phyloP scores from a whole-genome alignment of 73 alveolate species.

The Paramecium octaurelia region DNA sequence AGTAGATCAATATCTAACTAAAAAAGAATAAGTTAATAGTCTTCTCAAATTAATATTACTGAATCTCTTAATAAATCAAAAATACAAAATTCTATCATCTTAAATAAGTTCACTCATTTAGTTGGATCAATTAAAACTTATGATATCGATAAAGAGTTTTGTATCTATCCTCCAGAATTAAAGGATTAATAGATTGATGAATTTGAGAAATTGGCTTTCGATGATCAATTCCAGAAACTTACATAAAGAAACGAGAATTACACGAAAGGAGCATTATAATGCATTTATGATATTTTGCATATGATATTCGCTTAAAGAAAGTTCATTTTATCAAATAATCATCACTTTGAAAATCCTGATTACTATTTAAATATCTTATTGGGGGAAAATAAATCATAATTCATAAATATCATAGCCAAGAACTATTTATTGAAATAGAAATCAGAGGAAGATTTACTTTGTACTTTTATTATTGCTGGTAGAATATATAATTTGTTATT shows the following conservation, averaged over 20 bases:
- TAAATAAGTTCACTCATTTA: neutral
- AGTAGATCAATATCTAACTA: neutral
- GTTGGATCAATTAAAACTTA: neutral
- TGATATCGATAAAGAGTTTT: neutral
- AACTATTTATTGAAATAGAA: constrained; percentile 30
- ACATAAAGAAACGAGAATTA: neutral
- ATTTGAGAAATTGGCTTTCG: neutral
- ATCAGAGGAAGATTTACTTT: neutral
- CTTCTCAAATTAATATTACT: neutral
- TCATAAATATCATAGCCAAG: neutral
- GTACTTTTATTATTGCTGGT: constrained; percentile 1
- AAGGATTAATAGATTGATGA: neutral
- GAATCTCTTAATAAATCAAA: neutral
- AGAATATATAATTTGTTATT: neutral
- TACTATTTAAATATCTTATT: neutral
- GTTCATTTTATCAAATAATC: neutral
- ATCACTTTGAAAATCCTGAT: neutral
- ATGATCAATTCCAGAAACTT: neutral
- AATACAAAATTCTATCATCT: neutral
- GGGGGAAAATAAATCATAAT: neutral
- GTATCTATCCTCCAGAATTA: constrained; percentile 28
- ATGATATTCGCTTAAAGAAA: neutral
- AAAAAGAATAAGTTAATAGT: neutral
- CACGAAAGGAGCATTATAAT: neutral
- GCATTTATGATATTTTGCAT: neutral